Evolutionary conservation across 768 basidiomycete genomes (phyloP).

Genomic region (Boletus fagicola): DNA sequence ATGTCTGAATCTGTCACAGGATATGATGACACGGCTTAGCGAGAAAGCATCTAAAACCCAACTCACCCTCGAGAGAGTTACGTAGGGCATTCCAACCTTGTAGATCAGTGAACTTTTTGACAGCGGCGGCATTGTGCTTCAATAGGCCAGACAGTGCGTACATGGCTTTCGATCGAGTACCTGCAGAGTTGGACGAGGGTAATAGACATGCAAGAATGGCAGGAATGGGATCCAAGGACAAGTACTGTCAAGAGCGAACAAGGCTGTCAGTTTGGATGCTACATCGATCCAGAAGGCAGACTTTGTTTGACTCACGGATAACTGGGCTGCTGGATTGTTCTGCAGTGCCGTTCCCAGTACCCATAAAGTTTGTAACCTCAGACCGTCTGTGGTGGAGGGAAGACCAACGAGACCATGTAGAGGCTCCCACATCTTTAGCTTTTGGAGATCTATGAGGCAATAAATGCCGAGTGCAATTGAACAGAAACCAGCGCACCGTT

Average conservation of each 20-base stretch:
- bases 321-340: constrained; percentile 85
- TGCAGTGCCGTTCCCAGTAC: constrained; percentile 86
- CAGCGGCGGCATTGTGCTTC: constrained; percentile 73
- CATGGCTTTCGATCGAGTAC: constrained; percentile 73
- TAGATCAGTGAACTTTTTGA: constrained; percentile 46
- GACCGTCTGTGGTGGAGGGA: constrained; percentile 50
- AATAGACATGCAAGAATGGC: constrained; percentile 60
- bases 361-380: constrained; percentile 76
- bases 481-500: constrained; percentile 46
- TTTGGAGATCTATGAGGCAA: constrained; percentile 58
- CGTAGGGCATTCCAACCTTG: constrained; percentile 67
- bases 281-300: neutral
- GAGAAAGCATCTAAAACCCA: neutral
- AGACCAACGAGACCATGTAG: constrained; percentile 62
- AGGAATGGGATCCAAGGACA: constrained; percentile 64
- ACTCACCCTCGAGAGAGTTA: constrained; percentile 57
- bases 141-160: constrained; percentile 77
- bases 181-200: constrained; percentile 49
- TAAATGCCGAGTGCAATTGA: neutral
- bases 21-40: constrained; percentile 5
- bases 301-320: constrained; percentile 48
- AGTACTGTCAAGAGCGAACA: constrained; percentile 43
- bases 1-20: constrained; percentile 66
- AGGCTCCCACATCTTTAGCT: constrained; percentile 76
- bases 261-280: constrained; percentile 2